These are phyloP conservation scores for Lasiosphaeris hirsuta DNA, from an alignment of 495 filamentous ascomycete genomes.

Conservation along the genomic window DNA sequence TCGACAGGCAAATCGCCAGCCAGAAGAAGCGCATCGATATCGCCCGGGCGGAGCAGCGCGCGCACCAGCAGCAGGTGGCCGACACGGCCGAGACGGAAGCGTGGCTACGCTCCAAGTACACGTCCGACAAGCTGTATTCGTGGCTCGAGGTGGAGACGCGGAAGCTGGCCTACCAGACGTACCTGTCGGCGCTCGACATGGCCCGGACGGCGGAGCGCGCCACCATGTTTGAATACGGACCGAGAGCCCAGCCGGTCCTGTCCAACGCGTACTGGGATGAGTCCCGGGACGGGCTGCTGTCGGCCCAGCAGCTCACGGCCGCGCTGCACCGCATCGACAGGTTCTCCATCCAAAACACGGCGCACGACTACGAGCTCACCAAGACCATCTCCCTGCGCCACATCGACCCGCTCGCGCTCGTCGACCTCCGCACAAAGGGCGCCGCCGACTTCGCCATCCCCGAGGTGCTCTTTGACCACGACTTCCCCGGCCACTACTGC, in stretches of 20 bases:
- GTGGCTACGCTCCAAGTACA: slow-evolving; percentile 33
- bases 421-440: not conserved
- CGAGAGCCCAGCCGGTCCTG: too few species aligned
- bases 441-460: not conserved
- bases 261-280: slow-evolving; percentile 6
- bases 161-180: slow-evolving; percentile 19
- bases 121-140: slow-evolving; percentile 30
- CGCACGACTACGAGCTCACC: not conserved
- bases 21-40: slow-evolving; percentile 16
- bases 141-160: slow-evolving; percentile 22
- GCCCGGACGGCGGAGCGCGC: slow-evolving; percentile 24
- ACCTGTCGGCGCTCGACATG: slow-evolving; percentile 18
- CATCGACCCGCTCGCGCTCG: not conserved
- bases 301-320: not conserved
- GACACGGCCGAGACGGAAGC: slow-evolving; percentile 15
- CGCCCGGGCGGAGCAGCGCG: slow-evolving; percentile 17
- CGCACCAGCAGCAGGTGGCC: slow-evolving; percentile 17
- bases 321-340: slow-evolving; percentile 17
- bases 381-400: not conserved
- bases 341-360: not conserved
- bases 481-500: slow-evolving; percentile 43
- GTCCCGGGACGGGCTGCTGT: not conserved
- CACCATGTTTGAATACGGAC: slow-evolving; percentile 19
- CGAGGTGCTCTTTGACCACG: slow-evolving; percentile 38
- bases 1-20: slow-evolving; percentile 31